These are phyloP conservation scores for Phytophthora tubulina DNA, from an alignment of 352 stramenopile genomes.

Conservation along the genomic window DNA sequence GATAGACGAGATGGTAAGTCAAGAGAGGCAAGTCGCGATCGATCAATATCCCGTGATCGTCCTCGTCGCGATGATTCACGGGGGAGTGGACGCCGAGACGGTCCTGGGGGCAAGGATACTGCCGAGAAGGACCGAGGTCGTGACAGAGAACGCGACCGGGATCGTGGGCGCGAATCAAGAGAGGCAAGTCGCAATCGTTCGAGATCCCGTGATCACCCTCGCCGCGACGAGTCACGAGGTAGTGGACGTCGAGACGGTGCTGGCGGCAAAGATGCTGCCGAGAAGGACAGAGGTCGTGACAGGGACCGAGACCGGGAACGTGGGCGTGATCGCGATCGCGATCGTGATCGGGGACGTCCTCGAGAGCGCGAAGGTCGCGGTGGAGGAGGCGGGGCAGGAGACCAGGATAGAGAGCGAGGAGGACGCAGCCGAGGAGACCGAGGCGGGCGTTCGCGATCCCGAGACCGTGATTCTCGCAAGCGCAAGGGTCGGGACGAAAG, in stretches of 20 bases:
- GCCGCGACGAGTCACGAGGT: slow-evolving; percentile 12
- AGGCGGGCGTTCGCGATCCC: slow-evolving; percentile 53
- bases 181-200: slow-evolving; percentile 8
- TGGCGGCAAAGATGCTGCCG: slow-evolving; percentile 12
- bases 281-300: slow-evolving; percentile 21
- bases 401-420: slow-evolving; percentile 42
- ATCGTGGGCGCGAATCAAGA: slow-evolving; percentile 26
- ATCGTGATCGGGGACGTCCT: slow-evolving; percentile 44
- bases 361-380: slow-evolving; percentile 45
- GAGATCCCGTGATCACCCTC: slow-evolving; percentile 43
- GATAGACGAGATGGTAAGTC: slow-evolving; percentile 41
- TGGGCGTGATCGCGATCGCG: slow-evolving; percentile 40
- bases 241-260: slow-evolving; percentile 13
- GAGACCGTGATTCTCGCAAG: slow-evolving; percentile 76
- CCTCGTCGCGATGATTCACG: slow-evolving; percentile 39
- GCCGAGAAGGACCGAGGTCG: slow-evolving; percentile 34
- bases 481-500: slow-evolving; percentile 68
- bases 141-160: slow-evolving; percentile 23
- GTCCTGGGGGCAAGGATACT: slow-evolving; percentile 24
- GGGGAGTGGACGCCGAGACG: slow-evolving; percentile 37
- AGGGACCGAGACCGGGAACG: slow-evolving; percentile 22
- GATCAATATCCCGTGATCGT: slow-evolving; percentile 65
- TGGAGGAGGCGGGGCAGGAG: slow-evolving; percentile 32
- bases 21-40: slow-evolving; percentile 63
- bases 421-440: slow-evolving; percentile 47